These are phyloP conservation scores for Nymphaea thermarum DNA, from an alignment of 164 flowering plant species.

Conservation along the genomic window DNA sequence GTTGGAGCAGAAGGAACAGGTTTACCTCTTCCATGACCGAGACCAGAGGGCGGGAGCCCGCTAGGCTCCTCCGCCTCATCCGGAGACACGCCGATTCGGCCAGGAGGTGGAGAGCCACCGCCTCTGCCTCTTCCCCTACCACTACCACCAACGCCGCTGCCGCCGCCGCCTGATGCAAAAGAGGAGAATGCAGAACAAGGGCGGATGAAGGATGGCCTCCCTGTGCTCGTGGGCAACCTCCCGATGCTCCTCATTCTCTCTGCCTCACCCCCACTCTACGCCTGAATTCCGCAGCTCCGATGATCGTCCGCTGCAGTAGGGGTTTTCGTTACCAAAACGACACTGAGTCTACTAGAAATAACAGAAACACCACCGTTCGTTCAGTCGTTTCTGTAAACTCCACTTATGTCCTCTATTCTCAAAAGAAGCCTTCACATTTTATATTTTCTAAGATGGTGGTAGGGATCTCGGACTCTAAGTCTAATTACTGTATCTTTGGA, in stretches of 20 bases:
- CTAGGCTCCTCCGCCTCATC: slow-evolving; percentile 2
- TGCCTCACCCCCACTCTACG: not conserved
- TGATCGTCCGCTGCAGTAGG: not conserved
- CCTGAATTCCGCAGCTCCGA: not conserved
- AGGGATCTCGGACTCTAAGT: too few species aligned
- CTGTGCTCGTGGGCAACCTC: slow-evolving; percentile 12
- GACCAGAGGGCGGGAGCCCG: slow-evolving; percentile 19
- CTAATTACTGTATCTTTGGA: too few species aligned
- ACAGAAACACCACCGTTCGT: not conserved
- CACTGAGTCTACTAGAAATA: not conserved
- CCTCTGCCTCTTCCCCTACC: slow-evolving; percentile 31
- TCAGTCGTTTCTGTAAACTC: too few species aligned
- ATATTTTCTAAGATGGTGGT: too few species aligned
- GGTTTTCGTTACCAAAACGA: not conserved
- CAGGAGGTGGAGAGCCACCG: slow-evolving; percentile 21
- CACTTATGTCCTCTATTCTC: too few species aligned
- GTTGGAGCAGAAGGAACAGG: slow-evolving; percentile 20
- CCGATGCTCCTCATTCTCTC: slow-evolving; percentile 18
- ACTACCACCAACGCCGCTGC: slow-evolving; percentile 7
- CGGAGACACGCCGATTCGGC: slow-evolving; percentile 8
- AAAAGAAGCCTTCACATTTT: too few species aligned
- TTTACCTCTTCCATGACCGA: slow-evolving; percentile 41
- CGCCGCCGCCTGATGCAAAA: slow-evolving; percentile 12
- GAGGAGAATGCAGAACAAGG: slow-evolving; percentile 21
- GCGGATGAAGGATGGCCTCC: slow-evolving; percentile 9